Evolutionary conservation across 495 filamentous ascomycete genomes (phyloP).

Genomic region (Aspergillus steynii): DNA sequence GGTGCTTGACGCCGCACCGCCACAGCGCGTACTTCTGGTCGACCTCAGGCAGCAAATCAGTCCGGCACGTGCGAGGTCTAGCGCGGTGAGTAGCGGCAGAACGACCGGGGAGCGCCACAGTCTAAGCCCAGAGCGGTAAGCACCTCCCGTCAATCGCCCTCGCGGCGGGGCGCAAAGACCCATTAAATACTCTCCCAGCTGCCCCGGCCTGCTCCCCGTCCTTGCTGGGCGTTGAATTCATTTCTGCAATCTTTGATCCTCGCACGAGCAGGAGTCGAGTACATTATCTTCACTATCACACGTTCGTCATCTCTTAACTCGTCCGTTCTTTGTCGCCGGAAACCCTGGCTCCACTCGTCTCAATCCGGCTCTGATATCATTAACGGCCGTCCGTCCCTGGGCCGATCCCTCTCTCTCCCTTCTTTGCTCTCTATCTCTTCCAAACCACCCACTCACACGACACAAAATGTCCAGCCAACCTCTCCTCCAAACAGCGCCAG

Average conservation of each 20-base stretch:
- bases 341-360: neutral
- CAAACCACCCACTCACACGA: neutral
- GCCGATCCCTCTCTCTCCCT: slow-evolving; percentile 4
- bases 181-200: neutral
- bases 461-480: slow-evolving; percentile 88
- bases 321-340: neutral
- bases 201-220: neutral
- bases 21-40: neutral
- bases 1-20: slow-evolving; percentile 7
- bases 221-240: neutral
- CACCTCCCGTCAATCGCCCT: neutral
- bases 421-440: slow-evolving; percentile 2
- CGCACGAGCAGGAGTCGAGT: neutral
- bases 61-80: slow-evolving; percentile 8
- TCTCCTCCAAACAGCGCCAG: slow-evolving; percentile 84
- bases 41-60: neutral
- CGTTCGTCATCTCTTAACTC: neutral
- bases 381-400: neutral
- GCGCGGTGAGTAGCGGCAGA: neutral
- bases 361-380: neutral
- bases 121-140: neutral
- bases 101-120: slow-evolving; percentile 6
- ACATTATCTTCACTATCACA: neutral
- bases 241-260: neutral
- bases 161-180: too few relatives aligned